Evolutionary conservation across 1,284 basidiomycete genomes (phyloP).

Genomic region (Apiotrichum brassicae): DNA sequence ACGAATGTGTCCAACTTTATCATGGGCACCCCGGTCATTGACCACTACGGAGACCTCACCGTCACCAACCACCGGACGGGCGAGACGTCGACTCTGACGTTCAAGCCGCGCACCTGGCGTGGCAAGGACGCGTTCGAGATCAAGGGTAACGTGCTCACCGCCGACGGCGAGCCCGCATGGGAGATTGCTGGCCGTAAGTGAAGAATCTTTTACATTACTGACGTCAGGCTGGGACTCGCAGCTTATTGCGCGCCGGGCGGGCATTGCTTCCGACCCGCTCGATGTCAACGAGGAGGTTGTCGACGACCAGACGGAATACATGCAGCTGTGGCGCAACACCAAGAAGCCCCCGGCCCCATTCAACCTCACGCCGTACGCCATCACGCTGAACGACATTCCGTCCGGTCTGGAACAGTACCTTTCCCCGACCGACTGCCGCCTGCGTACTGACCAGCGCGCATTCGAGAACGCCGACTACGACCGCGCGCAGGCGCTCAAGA

Average conservation of each 20-base stretch:
- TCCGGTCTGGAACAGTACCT: slow-evolving; percentile 61
- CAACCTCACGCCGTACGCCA: slow-evolving; percentile 91
- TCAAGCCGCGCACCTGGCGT: slow-evolving; percentile 94
- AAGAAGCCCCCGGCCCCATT: slow-evolving; percentile 77
- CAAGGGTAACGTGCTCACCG: slow-evolving; percentile 71
- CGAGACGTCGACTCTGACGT: slow-evolving; percentile 83
- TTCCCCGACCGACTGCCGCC: slow-evolving; percentile 85
- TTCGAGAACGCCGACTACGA: slow-evolving; percentile 91
- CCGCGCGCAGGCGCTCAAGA: slow-evolving; percentile 78
- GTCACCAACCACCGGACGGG: slow-evolving; percentile 86
- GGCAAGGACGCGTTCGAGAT: slow-evolving; percentile 89
- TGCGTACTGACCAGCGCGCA: slow-evolving; percentile 90
- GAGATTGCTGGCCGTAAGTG: slow-evolving; percentile 76
- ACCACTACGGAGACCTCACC: slow-evolving; percentile 93
- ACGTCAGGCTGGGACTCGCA: slow-evolving; percentile 78
- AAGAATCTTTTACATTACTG: neutral
- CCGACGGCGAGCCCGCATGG: slow-evolving; percentile 62
- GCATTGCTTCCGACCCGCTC: slow-evolving; percentile 59
- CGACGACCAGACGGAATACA: slow-evolving; percentile 37
- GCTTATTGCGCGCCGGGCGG: slow-evolving; percentile 74
- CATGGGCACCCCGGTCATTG: slow-evolving; percentile 85
- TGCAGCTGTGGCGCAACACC: slow-evolving; percentile 81
- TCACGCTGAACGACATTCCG: slow-evolving; percentile 60
- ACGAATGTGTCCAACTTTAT: slow-evolving; percentile 92
- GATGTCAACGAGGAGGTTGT: slow-evolving; percentile 46